A percentile compares a stretch with the other conserved stretches of the same genome.
Evolutionary conservation across 1,139 yeast species (phyloP).

Genomic region (Debaryomyces sp.): DNA sequence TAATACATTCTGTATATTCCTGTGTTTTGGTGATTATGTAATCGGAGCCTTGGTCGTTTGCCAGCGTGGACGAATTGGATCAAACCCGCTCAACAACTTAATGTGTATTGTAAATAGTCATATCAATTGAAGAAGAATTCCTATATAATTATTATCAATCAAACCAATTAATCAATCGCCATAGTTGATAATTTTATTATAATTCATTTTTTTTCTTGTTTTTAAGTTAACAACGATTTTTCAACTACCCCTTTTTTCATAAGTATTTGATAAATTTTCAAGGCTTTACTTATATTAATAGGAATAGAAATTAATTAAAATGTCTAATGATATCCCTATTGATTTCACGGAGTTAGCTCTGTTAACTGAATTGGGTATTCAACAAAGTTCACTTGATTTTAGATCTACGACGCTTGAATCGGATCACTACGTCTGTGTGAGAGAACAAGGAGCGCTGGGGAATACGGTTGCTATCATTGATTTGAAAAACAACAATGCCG

Average conservation of each 20-base stretch:
- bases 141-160: constrained; percentile 5
- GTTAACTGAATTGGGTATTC: constrained; percentile 81
- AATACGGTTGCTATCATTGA: constrained; percentile 93
- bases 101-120: background rate
- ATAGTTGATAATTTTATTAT: constrained; percentile 6
- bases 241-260: constrained; percentile 3
- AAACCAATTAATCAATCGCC: constrained; percentile 10
- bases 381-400: constrained; percentile 83
- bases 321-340: constrained; percentile 77
- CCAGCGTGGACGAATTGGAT: constrained; percentile 17
- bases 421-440: constrained; percentile 84
- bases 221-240: constrained; percentile 5
- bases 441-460: constrained; percentile 76
- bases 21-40: background rate
- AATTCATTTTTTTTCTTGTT: constrained; percentile 7
- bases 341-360: constrained; percentile 94
- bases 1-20: background rate
- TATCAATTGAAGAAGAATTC: constrained; percentile 3
- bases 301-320: constrained; percentile 13
- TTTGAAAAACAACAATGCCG: constrained; percentile 72
- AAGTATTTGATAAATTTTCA: constrained; percentile 1
- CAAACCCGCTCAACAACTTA: constrained; percentile 6
- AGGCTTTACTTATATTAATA: background rate
- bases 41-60: constrained; percentile 5
- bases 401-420: constrained; percentile 93